Evolutionary conservation across 2,329 filamentous ascomycete species (phyloP).

Genomic region (Phialocephala subalpina): DNA sequence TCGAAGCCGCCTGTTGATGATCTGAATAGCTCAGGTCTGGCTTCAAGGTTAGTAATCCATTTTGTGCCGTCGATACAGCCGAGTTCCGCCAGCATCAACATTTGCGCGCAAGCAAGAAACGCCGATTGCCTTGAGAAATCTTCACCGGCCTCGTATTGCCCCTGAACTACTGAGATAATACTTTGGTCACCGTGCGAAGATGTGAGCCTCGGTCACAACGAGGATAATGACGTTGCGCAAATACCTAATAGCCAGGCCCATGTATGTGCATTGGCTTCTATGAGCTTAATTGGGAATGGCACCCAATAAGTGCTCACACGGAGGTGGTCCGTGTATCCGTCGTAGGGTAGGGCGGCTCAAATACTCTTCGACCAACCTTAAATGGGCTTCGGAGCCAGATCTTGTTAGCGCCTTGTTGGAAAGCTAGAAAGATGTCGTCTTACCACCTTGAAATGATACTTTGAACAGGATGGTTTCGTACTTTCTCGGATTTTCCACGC

Average conservation of each 20-base stretch:
- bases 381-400: background rate
- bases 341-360: conserved; percentile 4
- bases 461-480: background rate
- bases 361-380: background rate
- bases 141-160: background rate
- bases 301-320: background rate
- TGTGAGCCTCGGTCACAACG: background rate
- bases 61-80: background rate
- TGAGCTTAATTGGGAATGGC: background rate
- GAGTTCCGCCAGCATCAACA: background rate
- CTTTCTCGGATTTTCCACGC: no score
- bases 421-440: background rate
- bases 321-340: background rate
- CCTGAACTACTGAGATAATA: background rate
- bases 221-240: background rate
- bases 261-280: background rate
- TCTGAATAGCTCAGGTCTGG: no score
- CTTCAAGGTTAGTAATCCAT: no score
- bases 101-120: background rate
- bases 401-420: background rate
- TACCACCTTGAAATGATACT: background rate
- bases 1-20: no score
- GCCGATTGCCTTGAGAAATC: background rate
- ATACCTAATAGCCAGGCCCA: background rate
- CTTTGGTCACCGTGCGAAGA: background rate